Evolutionary conservation across 306 rosid species (phyloP), one percentile per base, ranked within the genome.

Genomic region (Acacia acuminata): DNA sequence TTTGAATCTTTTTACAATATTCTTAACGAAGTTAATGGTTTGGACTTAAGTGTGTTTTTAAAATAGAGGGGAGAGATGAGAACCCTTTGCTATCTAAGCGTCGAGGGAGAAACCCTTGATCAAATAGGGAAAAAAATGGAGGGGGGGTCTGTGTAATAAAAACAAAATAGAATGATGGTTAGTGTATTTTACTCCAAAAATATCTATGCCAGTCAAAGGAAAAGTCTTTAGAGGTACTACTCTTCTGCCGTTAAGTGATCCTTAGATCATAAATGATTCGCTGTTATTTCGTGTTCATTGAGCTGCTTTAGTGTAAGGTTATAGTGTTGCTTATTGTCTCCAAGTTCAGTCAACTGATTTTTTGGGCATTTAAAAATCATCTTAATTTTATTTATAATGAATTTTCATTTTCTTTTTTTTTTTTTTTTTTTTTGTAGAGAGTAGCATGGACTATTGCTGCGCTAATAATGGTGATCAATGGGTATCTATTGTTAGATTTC

Each of bases 371-470:
- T 70, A 65, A 83, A 38, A 67, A 48, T 42, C 58, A 2, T 69
- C 58, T 17, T 40, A 47, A 13, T 69, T 30, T 24, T 27, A 56
- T 34, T 27, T 51, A 75, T 84, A 73, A 86, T 60, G 6, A 66
- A 64, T 61, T 78, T 71, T 70, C 13, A 50, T 78, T 73, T 68
- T 19, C 30, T 68, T 22, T 70, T 19, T 64, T 68, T 22, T 70
- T 32, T 70, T 73, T 72, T 15, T 30, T 68, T 22, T 70, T 32
- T 70, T 69, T 75, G 90, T 75, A 94, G 98, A 93, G 89, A 81
- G 91, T 88, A 71, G 97, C 97, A 9, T 93, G 98, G 98, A 90
- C 91, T 47, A 85, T 93, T 86, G 97, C 98, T 45, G 93, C 84
- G 67, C 86, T 91, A 84, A 90, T 93, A 84, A 90, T 93, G 42